Evolutionary conservation across 75 land plant genomes (phyloP).

Genomic region (Pinus taeda): DNA sequence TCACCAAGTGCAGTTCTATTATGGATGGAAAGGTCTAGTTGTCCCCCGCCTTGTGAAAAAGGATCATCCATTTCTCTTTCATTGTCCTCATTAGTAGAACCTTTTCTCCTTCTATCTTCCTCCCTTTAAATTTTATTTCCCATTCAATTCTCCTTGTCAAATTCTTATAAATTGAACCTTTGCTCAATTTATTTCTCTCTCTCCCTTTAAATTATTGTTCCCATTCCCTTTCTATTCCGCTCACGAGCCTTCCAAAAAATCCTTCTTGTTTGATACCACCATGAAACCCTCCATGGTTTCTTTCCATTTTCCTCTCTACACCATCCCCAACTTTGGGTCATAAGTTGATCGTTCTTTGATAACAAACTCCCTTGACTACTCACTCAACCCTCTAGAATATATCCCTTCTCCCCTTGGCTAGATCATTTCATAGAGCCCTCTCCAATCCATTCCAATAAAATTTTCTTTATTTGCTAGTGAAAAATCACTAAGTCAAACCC

Average conservation of each 20-base stretch:
- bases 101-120: neutral
- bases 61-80: conserved; percentile 25
- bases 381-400: conserved; percentile 30
- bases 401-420: too few relatives aligned
- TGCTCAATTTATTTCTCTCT: neutral
- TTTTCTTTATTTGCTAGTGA: too few relatives aligned
- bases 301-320: conserved; percentile 11
- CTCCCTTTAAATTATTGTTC: neutral
- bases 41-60: conserved; percentile 7
- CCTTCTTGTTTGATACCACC: conserved; percentile 1
- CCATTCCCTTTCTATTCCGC: too few relatives aligned
- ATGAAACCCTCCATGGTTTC: neutral
- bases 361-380: conserved; percentile 36
- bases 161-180: conserved; percentile 6
- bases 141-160: conserved; percentile 18
- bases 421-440: too few relatives aligned
- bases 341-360: conserved; percentile 28
- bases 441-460: too few relatives aligned
- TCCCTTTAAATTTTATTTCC: conserved; percentile 23
- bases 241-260: neutral
- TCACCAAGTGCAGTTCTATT: conserved; percentile 75
- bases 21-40: conserved; percentile 21
- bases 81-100: neutral
- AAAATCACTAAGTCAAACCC: too few relatives aligned
- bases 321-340: conserved; percentile 5